Evolutionary conservation across 208 protist genomes (phyloP).

Genomic region (Herpetomonas tarakana): DNA sequence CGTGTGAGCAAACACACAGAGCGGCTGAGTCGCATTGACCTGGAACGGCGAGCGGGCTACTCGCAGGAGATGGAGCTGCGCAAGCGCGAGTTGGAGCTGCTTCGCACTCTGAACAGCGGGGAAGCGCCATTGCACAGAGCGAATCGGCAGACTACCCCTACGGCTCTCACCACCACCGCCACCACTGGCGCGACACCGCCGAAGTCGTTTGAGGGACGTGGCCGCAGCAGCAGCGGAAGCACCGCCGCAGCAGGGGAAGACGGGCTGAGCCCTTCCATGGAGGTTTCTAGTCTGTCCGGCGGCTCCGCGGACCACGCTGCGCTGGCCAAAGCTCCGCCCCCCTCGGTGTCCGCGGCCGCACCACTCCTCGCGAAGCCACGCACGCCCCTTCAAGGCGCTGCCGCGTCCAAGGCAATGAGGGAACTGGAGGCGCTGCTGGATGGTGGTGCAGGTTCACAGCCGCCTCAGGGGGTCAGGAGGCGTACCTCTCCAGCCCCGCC

Average conservation of each 20-base stretch:
- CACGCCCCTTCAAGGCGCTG: neutral
- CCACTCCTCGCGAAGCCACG: no score
- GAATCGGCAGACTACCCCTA: neutral
- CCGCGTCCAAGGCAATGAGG: neutral
- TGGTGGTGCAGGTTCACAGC: neutral
- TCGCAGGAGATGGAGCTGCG: slow-evolving; percentile 23
- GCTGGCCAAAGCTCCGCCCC: neutral
- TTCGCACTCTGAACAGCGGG: slow-evolving; percentile 2
- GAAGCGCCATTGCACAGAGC: slow-evolving; percentile 3
- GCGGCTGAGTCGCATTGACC: slow-evolving; percentile 29
- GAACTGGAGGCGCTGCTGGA: slow-evolving; percentile 11
- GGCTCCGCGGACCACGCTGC: slow-evolving; percentile 1
- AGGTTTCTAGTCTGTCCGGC: slow-evolving; percentile 44
- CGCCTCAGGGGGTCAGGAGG: neutral
- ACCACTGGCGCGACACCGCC: no score
- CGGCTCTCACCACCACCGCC: no score
- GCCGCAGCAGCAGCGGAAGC: no score
- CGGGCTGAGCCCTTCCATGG: slow-evolving; percentile 14
- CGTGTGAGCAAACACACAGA: slow-evolving; percentile 25
- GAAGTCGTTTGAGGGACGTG: no score
- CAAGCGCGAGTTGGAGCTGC: slow-evolving; percentile 16
- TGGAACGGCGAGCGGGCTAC: slow-evolving; percentile 23
- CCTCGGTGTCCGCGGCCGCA: no score
- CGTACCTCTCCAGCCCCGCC: slow-evolving; percentile 1
- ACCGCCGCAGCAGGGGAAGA: no score